Percentiles rank a stretch among this genome's conserved stretches.
phyloP scores from a whole-genome alignment of 148 eudicot genomes.

The Silene latifolia region DNA sequence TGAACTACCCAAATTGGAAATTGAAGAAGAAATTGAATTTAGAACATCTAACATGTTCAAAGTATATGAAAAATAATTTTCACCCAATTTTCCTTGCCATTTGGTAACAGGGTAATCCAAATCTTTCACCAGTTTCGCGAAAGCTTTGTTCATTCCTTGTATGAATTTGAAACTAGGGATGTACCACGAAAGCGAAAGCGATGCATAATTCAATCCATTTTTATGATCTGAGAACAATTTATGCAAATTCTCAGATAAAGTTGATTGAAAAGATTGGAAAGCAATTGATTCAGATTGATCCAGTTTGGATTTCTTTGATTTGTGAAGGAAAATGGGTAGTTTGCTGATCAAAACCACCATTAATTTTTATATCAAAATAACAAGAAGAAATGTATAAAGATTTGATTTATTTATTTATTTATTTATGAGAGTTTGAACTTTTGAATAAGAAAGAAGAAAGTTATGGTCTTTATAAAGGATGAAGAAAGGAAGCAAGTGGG shows the following conservation, averaged over 20 bases:
- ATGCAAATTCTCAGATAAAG: constrained; percentile 28
- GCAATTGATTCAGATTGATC: constrained; percentile 32
- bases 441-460: background rate
- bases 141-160: constrained; percentile 41
- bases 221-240: constrained; percentile 24
- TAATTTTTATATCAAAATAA: background rate
- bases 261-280: constrained; percentile 34
- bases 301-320: constrained; percentile 25
- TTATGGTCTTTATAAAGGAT: background rate
- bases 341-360: constrained; percentile 45
- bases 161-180: constrained; percentile 37
- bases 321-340: constrained; percentile 19
- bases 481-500: background rate
- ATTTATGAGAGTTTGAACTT: background rate
- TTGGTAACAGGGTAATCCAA: constrained; percentile 52
- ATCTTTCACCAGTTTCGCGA: constrained; percentile 45
- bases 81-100: constrained; percentile 42
- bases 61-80: constrained; percentile 49
- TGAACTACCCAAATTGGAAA: constrained; percentile 45
- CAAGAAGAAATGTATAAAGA: background rate
- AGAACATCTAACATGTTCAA: constrained; percentile 45
- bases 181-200: constrained; percentile 34
- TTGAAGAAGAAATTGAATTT: constrained; percentile 39
- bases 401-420: background rate
- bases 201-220: constrained; percentile 23